Evolutionary conservation across 2,329 filamentous ascomycete genomes (phyloP).

Genomic region (Aspergillus calidoustus): DNA sequence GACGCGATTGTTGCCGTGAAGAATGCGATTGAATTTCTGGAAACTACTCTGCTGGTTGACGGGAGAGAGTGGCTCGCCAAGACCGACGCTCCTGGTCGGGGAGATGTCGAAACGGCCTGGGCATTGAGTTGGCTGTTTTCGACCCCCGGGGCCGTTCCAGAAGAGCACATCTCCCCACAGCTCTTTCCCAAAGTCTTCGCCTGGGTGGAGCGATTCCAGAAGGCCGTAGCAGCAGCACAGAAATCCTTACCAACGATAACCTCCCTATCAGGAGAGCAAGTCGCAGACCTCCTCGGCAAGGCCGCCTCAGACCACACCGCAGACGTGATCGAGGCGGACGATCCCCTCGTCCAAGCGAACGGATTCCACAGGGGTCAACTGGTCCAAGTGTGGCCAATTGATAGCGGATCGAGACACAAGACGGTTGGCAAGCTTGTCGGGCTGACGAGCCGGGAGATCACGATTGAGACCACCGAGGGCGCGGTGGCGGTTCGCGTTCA

Average conservation of each 20-base stretch:
- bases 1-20: conserved; percentile 5
- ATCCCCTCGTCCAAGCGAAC: neutral
- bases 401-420: conserved; percentile 2
- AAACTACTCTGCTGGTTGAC: conserved; percentile 10
- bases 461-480: conserved; percentile 8
- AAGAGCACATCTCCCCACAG: neutral
- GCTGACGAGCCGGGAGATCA: conserved; percentile 9
- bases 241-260: neutral
- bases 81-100: neutral
- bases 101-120: conserved; percentile 11
- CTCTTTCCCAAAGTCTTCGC: conserved; percentile 5
- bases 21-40: conserved; percentile 1
- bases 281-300: neutral
- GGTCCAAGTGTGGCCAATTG: conserved; percentile 9
- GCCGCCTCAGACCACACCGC: neutral
- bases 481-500: conserved; percentile 13
- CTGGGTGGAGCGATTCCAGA: conserved; percentile 6
- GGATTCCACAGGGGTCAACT: conserved; percentile 4
- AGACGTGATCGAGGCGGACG: neutral
- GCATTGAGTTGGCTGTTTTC: conserved; percentile 4
- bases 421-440: conserved; percentile 3
- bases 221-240: neutral
- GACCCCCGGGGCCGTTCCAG: neutral
- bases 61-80: conserved; percentile 6
- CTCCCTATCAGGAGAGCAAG: conserved; percentile 6